Percentiles rank a stretch among this genome's conserved stretches.
phyloP scores from a whole-genome alignment of 1,139 yeast species.

The Meyerozyma smithsonii region DNA sequence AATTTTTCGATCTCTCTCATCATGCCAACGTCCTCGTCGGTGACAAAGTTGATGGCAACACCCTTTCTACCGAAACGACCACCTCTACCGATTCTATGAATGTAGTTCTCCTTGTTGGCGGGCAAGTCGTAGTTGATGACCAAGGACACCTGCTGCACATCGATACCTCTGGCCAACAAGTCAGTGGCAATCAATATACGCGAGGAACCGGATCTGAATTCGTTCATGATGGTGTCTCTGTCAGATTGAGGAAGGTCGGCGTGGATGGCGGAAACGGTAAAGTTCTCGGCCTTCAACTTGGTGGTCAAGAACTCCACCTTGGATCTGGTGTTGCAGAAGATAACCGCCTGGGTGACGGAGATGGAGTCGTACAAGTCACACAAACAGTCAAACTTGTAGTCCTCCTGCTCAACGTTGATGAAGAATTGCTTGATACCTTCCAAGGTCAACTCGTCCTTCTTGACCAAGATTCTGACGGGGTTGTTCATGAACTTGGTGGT shows the following conservation, averaged over 20 bases:
- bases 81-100: constrained; percentile 99
- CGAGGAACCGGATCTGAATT: constrained; percentile 97
- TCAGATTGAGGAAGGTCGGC: constrained; percentile 96
- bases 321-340: constrained; percentile 98
- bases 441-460: constrained; percentile 95
- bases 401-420: constrained; percentile 91
- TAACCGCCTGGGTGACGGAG: constrained; percentile 98
- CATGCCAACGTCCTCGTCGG: constrained; percentile 84
- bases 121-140: constrained; percentile 98
- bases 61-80: constrained; percentile 99
- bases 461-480: constrained; percentile 95
- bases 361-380: constrained; percentile 96
- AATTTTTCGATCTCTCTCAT: constrained; percentile 97
- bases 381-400: constrained; percentile 90
- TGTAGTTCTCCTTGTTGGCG: constrained; percentile 94
- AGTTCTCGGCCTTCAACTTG: constrained; percentile 78
- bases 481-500: constrained; percentile 96
- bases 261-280: constrained; percentile 96
- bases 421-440: constrained; percentile 98
- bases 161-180: constrained; percentile 99
- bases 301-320: constrained; percentile 94
- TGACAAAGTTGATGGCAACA: constrained; percentile 97
- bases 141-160: constrained; percentile 97
- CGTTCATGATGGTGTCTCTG: constrained; percentile 97
- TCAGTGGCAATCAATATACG: constrained; percentile 96